Base-by-base conservation (phyloP, 2,329 filamentous ascomycete species). In the Ophiostoma ulmi region DNA sequence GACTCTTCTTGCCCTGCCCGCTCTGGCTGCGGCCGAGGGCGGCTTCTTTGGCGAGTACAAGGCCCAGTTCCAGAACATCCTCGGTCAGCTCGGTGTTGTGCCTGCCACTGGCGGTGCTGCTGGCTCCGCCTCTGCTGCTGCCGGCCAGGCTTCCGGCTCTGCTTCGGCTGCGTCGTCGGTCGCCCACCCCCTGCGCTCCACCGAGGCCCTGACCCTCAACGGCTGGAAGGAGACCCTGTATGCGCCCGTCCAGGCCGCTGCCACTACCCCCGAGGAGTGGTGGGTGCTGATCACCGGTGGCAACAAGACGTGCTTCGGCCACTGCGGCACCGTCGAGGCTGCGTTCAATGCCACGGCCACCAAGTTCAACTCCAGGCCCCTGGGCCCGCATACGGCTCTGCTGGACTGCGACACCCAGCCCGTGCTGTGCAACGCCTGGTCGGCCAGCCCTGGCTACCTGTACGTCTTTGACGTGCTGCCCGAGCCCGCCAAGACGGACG, bases 241-340 rank as follows among this genome's bases (percentile, higher is more conserved):
- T 77, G 82, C 82, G 68, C 86, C 87, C 39, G 87, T 90, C 71
- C 82, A 87, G 72, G 80, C 86, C 10, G 86, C 80, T 38, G 84
- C 86, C 73, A 85, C 86, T 13, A 84, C 81, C 8, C 89, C 91
- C 5, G 89, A 90, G 80, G 89, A 93, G 80, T 93, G 90, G 90
- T 89, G 91, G 83, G 82, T 94, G 73, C 84, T 91, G 75, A 81
- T 92, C 75, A 91, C 88, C 11, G 91, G 91, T 70, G 84, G 90
- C 75, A 93, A 94, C 83, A 90, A 88, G 82, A 93, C 91, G 41
- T 94, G 91, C 82, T 90, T 85, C 77, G 85, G 90, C 75, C 84
- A 86, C 76, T 94, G 91, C 80, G 83, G 77, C 61, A 83, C 81
- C 72, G 80, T 89, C 69, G 90, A 92, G 76, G 81, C 82, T 71